Evolutionary conservation across 1,284 basidiomycete genomes (phyloP), one percentile per base, ranked within the genome.

Genomic region (Lignosus rhinocerotis): DNA sequence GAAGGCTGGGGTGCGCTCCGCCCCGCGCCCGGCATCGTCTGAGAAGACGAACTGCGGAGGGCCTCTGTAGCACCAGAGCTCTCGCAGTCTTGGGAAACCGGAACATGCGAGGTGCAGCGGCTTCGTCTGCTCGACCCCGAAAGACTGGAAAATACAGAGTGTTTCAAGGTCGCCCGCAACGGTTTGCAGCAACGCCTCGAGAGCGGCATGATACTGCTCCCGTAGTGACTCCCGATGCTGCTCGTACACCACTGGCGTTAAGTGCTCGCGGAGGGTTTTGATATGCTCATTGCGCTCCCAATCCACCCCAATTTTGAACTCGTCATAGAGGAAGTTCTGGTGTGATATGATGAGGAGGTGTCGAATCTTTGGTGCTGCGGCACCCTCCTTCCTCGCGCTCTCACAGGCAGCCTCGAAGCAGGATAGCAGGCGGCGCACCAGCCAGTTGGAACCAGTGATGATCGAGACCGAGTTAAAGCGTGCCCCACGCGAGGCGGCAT

Each of bases 381-480:
- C 12, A 8, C 44, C 44, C 44, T 25, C 21, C 21, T 11, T 30
- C 14, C 10, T 19, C 21, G 44, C 19, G 3, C 14, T 16, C 19
- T 45, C 21, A 14, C 21, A 30, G 21, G 44, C 44, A 19, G 21
- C 21, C 21, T 11, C 21, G 21, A 11, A 45, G 4, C 30, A 14
- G 11, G 21, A 8, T 19, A 45, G 44, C 21, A 45, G 30, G 7
- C 30, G 21, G 21, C 14, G 21, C 21, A 45, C 12, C 19, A 30
- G 6, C 21, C 30, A 14, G 21, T 30, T 10, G 8, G 44, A 45
- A 16, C 44, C 44, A 25, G 44, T 30, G 44, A 45, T 16, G 21
- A 56, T 47, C 16, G 54, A 49, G 21, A 56, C 42, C 21, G 54
- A 56, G 9, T 50, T 21, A 25, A 50, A 56, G 47, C 48, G 54